Percentiles rank a stretch among this genome's conserved stretches.
phyloP scores from a whole-genome alignment of 768 basidiomycete genomes.

The Trametes cubensis region DNA sequence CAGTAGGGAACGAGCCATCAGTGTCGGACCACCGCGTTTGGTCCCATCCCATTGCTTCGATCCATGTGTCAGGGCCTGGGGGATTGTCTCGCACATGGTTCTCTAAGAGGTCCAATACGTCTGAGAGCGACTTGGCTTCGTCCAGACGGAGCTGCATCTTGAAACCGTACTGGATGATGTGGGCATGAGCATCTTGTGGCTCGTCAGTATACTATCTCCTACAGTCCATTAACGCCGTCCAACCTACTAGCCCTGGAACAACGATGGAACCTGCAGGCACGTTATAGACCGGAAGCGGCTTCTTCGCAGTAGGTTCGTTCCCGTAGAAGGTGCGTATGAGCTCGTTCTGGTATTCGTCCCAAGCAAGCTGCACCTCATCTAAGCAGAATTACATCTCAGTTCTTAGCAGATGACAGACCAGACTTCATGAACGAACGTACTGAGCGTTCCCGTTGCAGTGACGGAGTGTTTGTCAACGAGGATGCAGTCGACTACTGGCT shows the following conservation, averaged over 20 bases:
- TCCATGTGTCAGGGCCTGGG: slow-evolving; percentile 62
- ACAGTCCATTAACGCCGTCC: background rate
- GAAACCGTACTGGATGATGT: slow-evolving; percentile 74
- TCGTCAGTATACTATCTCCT: background rate
- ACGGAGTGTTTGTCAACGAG: slow-evolving; percentile 53
- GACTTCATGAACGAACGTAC: slow-evolving; percentile 38
- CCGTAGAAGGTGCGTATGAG: slow-evolving; percentile 33
- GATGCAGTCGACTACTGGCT: slow-evolving; percentile 64
- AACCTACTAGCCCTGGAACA: slow-evolving; percentile 76
- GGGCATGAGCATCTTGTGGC: slow-evolving; percentile 73
- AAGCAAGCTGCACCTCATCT: slow-evolving; percentile 28
- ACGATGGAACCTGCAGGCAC: slow-evolving; percentile 47
- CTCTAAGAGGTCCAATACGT: slow-evolving; percentile 64
- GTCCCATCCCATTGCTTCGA: slow-evolving; percentile 92
- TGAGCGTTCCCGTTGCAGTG: slow-evolving; percentile 48
- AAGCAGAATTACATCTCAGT: too few relatives aligned
- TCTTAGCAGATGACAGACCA: too few relatives aligned
- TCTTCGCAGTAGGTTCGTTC: slow-evolving; percentile 32
- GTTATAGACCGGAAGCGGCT: slow-evolving; percentile 28
- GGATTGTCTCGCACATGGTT: slow-evolving; percentile 60
- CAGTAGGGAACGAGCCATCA: slow-evolving; percentile 63
- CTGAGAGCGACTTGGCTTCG: slow-evolving; percentile 61
- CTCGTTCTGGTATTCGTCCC: slow-evolving; percentile 33
- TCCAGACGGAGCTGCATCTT: slow-evolving; percentile 66
- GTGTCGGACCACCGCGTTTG: slow-evolving; percentile 73